These are phyloP conservation scores for Hypoxylon sp. DNA, from an alignment of 2,329 filamentous ascomycete genomes.

Conservation along the genomic window DNA sequence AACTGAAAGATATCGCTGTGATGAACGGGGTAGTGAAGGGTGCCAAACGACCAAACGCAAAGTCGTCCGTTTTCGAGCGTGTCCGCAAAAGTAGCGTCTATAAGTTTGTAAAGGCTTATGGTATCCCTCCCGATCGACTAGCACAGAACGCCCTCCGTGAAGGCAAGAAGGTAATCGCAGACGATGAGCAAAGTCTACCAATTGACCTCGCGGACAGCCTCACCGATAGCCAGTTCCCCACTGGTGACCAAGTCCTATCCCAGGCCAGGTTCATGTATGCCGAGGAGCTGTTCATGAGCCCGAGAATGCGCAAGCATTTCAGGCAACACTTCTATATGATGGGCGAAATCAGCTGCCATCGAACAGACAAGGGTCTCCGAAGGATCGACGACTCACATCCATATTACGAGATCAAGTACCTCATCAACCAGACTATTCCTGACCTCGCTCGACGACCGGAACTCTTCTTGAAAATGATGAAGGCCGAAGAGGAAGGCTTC, in stretches of 20 bases:
- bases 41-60: conserved; percentile 83
- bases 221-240: conserved; percentile 78
- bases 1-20: conserved; percentile 82
- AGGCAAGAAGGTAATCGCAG: conserved; percentile 82
- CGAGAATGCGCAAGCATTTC: conserved; percentile 89
- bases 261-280: conserved; percentile 89
- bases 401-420: conserved; percentile 98
- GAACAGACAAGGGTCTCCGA: conserved; percentile 93
- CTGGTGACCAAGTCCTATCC: conserved; percentile 78
- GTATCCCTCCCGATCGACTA: conserved; percentile 88
- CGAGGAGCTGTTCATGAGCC: conserved; percentile 89
- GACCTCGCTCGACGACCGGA: conserved; percentile 88
- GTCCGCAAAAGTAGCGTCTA: conserved; percentile 84
- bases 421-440: conserved; percentile 86
- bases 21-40: conserved; percentile 72
- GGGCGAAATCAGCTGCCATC: conserved; percentile 85
- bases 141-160: conserved; percentile 86
- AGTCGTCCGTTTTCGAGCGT: conserved; percentile 83
- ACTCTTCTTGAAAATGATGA: conserved; percentile 95
- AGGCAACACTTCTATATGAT: conserved; percentile 84
- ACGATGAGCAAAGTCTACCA: conserved; percentile 83
- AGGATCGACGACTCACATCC: conserved; percentile 95
- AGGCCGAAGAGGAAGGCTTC: conserved; percentile 92
- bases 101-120: conserved; percentile 86
- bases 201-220: conserved; percentile 88